Percentiles rank a stretch among this genome's conserved stretches.
These are phyloP conservation scores for Aspergillus amoenus DNA, from an alignment of 2,329 filamentous ascomycete species.

Conservation along the genomic window DNA sequence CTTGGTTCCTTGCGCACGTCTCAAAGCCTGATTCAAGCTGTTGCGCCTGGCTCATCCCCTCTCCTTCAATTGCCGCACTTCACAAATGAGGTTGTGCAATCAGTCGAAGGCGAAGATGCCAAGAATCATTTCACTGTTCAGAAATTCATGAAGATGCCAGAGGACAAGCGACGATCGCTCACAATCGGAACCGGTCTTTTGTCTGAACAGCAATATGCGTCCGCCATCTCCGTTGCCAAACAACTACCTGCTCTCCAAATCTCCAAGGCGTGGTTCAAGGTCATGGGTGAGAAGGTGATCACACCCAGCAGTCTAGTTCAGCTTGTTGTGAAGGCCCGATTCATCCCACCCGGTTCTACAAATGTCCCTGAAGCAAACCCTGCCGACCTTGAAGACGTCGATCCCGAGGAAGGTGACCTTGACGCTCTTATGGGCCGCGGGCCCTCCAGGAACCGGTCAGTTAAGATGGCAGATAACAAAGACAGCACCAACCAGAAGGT, in stretches of 20 bases:
- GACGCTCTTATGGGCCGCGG: constrained; percentile 78
- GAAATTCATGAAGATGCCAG: constrained; percentile 82
- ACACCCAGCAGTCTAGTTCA: constrained; percentile 91
- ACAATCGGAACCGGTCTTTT: constrained; percentile 70
- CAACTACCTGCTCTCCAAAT: constrained; percentile 83
- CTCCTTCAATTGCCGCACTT: constrained; percentile 90
- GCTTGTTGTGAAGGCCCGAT: constrained; percentile 90
- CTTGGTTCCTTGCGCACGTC: constrained; percentile 77
- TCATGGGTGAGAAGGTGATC: constrained; percentile 88
- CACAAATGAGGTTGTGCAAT: constrained; percentile 58
- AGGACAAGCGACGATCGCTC: constrained; percentile 69
- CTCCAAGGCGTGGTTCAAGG: constrained; percentile 97
- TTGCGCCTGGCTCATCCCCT: constrained; percentile 79
- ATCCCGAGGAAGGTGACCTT: constrained; percentile 88
- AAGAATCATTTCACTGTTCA: constrained; percentile 77
- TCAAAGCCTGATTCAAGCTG: constrained; percentile 86
- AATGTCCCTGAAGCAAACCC: constrained; percentile 73
- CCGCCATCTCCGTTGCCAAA: constrained; percentile 72
- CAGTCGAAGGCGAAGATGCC: constrained; percentile 57
- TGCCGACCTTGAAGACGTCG: constrained; percentile 81
- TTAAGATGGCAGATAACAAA: constrained; percentile 56
- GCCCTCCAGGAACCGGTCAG: constrained; percentile 60
- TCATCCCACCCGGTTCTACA: constrained; percentile 81
- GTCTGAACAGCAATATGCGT: constrained; percentile 71
- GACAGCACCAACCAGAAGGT: constrained; percentile 63